Evolutionary conservation across 352 stramenopile species (phyloP).

Genomic region (Globisporangium cederbergense): DNA sequence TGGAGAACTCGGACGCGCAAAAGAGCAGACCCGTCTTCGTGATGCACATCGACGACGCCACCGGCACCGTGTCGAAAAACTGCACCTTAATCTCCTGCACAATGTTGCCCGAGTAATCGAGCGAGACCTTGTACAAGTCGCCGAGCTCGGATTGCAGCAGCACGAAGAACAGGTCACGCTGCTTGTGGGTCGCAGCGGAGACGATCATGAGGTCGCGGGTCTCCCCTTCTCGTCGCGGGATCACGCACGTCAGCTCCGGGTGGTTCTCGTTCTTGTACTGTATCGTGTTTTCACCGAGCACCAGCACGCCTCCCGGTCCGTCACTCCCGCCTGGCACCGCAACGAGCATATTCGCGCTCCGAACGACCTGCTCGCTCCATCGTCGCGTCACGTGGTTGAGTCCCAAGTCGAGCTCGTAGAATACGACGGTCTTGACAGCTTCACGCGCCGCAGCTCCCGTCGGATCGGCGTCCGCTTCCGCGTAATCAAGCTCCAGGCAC

Average conservation of each 20-base stretch:
- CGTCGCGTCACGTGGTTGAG: conserved; percentile 98
- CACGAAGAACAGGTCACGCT: conserved; percentile 96
- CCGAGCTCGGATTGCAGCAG: conserved; percentile 97
- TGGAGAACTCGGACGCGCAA: conserved; percentile 95
- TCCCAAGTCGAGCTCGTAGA: conserved; percentile 99
- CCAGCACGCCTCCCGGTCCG: conserved; percentile 91
- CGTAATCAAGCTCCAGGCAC: conserved; percentile 95
- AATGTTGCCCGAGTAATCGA: conserved; percentile 81
- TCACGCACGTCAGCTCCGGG: conserved; percentile 62
- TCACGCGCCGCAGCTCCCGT: conserved; percentile 53
- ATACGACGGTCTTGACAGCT: conserved; percentile 94
- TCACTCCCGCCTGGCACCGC: conserved; percentile 82
- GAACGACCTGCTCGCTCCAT: conserved; percentile 88
- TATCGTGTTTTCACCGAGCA: conserved; percentile 96
- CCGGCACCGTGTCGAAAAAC: conserved; percentile 97
- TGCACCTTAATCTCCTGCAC: conserved; percentile 87
- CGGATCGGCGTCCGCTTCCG: conserved; percentile 81
- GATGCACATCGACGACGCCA: conserved; percentile 94
- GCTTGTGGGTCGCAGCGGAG: conserved; percentile 90
- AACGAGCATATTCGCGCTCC: conserved; percentile 94
- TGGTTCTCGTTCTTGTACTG: conserved; percentile 97
- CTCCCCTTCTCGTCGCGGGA: conserved; percentile 74
- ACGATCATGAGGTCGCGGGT: conserved; percentile 92
- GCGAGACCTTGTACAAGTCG: conserved; percentile 98
- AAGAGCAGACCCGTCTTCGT: conserved; percentile 98